These are phyloP conservation scores for Boletus fagicola DNA, from an alignment of 768 basidiomycete species.

Conservation along the genomic window DNA sequence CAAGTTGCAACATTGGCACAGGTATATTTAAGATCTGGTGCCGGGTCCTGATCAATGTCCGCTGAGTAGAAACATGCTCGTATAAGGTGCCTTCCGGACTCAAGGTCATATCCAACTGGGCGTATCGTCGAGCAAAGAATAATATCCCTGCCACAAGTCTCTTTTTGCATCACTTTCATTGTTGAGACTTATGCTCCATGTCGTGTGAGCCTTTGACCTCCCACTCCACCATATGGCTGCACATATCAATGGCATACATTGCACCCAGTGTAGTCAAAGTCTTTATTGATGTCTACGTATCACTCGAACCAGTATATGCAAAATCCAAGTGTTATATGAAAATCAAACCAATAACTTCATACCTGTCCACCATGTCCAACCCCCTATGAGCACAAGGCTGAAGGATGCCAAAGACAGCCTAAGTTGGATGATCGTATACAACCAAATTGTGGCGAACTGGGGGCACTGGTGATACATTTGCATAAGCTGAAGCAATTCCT, in stretches of 20 bases:
- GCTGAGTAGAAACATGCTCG: slow-evolving; percentile 44
- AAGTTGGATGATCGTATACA: slow-evolving; percentile 70
- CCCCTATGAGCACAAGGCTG: slow-evolving; percentile 51
- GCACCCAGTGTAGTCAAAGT: neutral
- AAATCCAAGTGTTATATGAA: neutral
- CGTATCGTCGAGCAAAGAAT: slow-evolving; percentile 79
- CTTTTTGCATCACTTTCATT: neutral
- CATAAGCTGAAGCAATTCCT: neutral
- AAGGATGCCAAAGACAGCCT: slow-evolving; percentile 60
- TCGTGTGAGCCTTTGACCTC: neutral
- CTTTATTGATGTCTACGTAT: slow-evolving; percentile 1
- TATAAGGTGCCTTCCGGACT: slow-evolving; percentile 74
- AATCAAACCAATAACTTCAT: slow-evolving; percentile 44
- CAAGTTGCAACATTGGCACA: neutral
- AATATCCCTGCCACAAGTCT: slow-evolving; percentile 5
- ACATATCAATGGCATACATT: slow-evolving; percentile 14
- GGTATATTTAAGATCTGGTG: neutral
- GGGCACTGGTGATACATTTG: slow-evolving; percentile 51
- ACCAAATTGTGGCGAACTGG: slow-evolving; percentile 75
- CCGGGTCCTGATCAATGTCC: neutral
- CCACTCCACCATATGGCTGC: neutral
- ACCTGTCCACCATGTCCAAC: slow-evolving; percentile 62
- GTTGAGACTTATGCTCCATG: neutral
- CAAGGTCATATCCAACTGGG: slow-evolving; percentile 59
- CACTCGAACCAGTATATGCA: neutral